Base-by-base conservation (phyloP, 148 eudicot species). In the Nepenthes mirabilis region DNA sequence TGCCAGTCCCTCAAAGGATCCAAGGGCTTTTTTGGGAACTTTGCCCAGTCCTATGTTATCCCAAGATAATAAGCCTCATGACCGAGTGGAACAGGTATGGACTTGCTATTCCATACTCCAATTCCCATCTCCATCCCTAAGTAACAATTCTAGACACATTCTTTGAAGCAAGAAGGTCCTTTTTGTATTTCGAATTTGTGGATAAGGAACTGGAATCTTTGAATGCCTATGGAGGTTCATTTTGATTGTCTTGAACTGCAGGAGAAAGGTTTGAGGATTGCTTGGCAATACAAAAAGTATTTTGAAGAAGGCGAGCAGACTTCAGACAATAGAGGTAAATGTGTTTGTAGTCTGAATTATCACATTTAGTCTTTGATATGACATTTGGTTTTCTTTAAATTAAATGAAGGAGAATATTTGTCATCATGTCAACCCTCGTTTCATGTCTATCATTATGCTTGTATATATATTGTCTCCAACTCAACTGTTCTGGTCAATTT, bases 261-360 rank as follows among this genome's bases (percentile, higher is more conserved):
- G 90, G 96, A 91, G 47, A 81, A 78, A 69, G 78, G 72, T n/a
- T 75, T 88, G 75, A 86, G 94, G 75, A 91, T 91, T 74, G 91
- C 98, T 50, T 91, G 98, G 95, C 98, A 91, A 64, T 91, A 91
- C 57, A 85, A 81, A 76, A 91, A 91, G 77, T 88, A 88, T 63
- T 67, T 83, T 14, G 91, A 84, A 37, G 91, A 83, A 62, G 66
- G 79, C 52, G 86, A 75, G 61, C 71, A 59, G 36, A 81, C 66
- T 56, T 47, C 53, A 11, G 86, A 74, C 48, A 70, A 45, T 63
- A 71, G 70, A 82, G 98, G 98, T 91, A 66, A 47, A 43, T 12
- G 8, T 36, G 2, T 5, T 49, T 6, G 11, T 45, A 5, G 48
- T 45, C 11, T 49, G 3, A 49, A 49, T 49, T 49, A 49, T 2